Evolutionary conservation across 805 yeast genomes (phyloP).

Genomic region (Monosporozyma unispora): DNA sequence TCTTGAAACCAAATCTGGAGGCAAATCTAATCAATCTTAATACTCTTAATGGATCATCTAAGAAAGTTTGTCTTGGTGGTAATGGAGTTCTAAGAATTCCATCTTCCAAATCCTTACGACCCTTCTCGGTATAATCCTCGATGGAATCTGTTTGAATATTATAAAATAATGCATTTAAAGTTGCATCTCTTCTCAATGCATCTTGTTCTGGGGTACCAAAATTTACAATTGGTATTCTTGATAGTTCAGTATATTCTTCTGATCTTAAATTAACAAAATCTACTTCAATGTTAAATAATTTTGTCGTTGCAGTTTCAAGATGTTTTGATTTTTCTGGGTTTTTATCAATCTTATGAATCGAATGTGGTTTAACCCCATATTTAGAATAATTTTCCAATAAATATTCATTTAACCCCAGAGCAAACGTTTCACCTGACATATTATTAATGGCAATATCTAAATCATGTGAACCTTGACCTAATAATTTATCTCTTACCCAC

Average conservation of each 20-base stretch:
- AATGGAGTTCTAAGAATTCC: conserved; percentile 85
- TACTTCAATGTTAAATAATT: conserved; percentile 70
- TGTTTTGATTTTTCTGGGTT: conserved; percentile 96
- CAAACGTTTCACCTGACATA: conserved; percentile 81
- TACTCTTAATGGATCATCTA: conserved; percentile 91
- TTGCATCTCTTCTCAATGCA: conserved; percentile 90
- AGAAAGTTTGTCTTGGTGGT: conserved; percentile 72
- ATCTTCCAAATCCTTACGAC: conserved; percentile 57
- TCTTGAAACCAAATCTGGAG: conserved; percentile 56
- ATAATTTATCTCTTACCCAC: conserved; percentile 92
- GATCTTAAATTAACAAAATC: conserved; percentile 89
- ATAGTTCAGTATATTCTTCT: conserved; percentile 74
- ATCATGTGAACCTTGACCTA: conserved; percentile 76
- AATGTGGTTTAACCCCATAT: conserved; percentile 29
- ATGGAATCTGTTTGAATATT: conserved; percentile 59
- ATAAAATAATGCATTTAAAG: conserved; percentile 84
- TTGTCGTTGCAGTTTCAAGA: conserved; percentile 92
- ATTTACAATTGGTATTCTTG: conserved; percentile 75
- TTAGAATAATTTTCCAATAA: conserved; percentile 27
- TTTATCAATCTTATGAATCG: conserved; percentile 73
- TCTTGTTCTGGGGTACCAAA: conserved; percentile 91
- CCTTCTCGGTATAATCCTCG: conserved; percentile 78
- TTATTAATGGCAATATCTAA: conserved; percentile 84
- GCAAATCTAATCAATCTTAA: conserved; percentile 82
- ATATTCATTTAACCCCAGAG: conserved; percentile 51